Evolutionary conservation across 2,329 filamentous ascomycete genomes (phyloP).

Genomic region (Monosporascus sp.): DNA sequence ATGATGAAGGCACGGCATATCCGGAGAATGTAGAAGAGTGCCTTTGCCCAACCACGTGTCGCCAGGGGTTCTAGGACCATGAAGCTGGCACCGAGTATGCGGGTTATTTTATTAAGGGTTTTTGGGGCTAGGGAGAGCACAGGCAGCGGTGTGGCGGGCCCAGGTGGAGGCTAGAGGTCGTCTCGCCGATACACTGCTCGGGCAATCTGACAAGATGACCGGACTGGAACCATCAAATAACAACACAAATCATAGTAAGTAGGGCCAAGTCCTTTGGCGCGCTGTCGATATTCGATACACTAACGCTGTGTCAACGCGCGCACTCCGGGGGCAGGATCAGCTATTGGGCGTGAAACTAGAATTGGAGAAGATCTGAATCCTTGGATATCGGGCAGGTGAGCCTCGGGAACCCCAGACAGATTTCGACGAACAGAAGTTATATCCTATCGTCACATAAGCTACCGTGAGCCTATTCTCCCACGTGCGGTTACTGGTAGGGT

Average conservation of each 20-base stretch:
- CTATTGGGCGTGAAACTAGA: background rate
- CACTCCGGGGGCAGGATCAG: no score
- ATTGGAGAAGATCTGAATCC: background rate
- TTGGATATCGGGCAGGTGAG: no score
- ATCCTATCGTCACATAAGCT: background rate
- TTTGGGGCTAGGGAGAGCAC: background rate
- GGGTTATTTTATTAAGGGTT: background rate
- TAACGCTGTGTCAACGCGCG: background rate
- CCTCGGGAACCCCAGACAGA: background rate
- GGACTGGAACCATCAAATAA: background rate
- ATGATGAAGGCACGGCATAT: no score
- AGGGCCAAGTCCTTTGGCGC: no score
- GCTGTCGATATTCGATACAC: no score
- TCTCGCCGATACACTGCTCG: background rate
- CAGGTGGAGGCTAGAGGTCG: background rate
- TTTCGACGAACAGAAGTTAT: background rate
- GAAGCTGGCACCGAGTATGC: background rate
- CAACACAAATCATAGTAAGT: no score
- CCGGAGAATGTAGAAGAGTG: no score
- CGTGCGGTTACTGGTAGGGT: background rate
- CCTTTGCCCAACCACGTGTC: no score
- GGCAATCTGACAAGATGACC: background rate
- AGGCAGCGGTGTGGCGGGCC: background rate
- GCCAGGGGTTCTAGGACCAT: background rate
- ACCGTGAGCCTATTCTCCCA: background rate